Evolutionary conservation across 768 basidiomycete genomes (phyloP).

Genomic region (Saitozyma sp.): DNA sequence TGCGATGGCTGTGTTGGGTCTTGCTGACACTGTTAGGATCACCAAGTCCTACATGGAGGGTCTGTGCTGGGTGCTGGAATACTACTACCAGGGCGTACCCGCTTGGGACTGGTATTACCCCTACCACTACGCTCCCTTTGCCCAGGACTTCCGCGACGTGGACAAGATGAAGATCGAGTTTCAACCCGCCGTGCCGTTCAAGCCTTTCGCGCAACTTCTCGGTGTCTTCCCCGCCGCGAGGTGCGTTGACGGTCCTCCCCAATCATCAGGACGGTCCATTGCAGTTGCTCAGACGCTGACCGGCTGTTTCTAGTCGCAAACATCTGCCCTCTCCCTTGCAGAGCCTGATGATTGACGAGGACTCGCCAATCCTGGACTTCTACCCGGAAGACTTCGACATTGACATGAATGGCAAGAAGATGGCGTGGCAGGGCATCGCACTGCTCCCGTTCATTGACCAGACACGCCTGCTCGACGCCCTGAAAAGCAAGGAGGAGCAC

Average conservation of each 20-base stretch:
- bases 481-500: slow-evolving; percentile 62
- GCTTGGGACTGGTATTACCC: slow-evolving; percentile 99
- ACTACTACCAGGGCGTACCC: slow-evolving; percentile 94
- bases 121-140: slow-evolving; percentile 97
- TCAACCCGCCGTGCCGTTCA: slow-evolving; percentile 80
- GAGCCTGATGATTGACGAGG: slow-evolving; percentile 75
- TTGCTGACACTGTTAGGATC: slow-evolving; percentile 58
- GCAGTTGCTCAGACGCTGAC: background rate
- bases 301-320: slow-evolving; percentile 61
- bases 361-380: slow-evolving; percentile 93
- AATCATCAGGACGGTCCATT: background rate
- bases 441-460: slow-evolving; percentile 93
- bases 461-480: slow-evolving; percentile 75
- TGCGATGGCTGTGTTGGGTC: background rate
- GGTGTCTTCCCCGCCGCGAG: slow-evolving; percentile 89
- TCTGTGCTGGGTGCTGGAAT: slow-evolving; percentile 89
- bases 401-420: slow-evolving; percentile 99
- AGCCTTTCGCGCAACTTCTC: slow-evolving; percentile 96
- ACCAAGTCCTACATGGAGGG: slow-evolving; percentile 88
- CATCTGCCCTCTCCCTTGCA: slow-evolving; percentile 89
- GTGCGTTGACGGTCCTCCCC: slow-evolving; percentile 55
- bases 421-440: slow-evolving; percentile 99
- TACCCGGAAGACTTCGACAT: slow-evolving; percentile 89
- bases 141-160: slow-evolving; percentile 83
- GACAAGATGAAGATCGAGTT: slow-evolving; percentile 77